These are phyloP conservation scores for Saxophila tyrrhenica DNA, from an alignment of 495 filamentous ascomycete genomes.

Conservation along the genomic window DNA sequence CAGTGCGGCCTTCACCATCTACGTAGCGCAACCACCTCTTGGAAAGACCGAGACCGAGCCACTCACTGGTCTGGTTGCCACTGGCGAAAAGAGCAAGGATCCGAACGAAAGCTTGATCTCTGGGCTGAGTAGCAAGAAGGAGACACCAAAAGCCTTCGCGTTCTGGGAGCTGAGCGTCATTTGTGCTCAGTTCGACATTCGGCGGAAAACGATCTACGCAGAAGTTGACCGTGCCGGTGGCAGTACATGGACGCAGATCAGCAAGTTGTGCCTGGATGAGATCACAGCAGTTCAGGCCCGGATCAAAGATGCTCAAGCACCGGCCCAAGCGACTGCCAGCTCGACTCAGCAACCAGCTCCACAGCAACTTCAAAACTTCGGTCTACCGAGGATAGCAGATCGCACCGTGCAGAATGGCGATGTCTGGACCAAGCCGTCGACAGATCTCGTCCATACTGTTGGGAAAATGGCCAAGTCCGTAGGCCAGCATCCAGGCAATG, in stretches of 20 bases:
- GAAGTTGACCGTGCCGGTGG: conserved; percentile 77
- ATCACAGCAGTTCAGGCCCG: conserved; percentile 55
- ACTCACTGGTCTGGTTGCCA: conserved; percentile 77
- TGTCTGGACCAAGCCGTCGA: conserved; percentile 28
- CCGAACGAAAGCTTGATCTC: conserved; percentile 82
- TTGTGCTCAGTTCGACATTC: conserved; percentile 54
- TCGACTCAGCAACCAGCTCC: conserved; percentile 33
- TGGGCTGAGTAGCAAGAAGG: conserved; percentile 66
- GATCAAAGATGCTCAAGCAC: conserved; percentile 46
- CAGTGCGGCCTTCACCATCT: conserved; percentile 64
- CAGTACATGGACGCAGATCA: conserved; percentile 71
- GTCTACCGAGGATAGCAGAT: conserved; percentile 10
- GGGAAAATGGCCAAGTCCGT: conserved; percentile 46
- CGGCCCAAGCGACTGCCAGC: conserved; percentile 25
- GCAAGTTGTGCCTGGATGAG: conserved; percentile 50
- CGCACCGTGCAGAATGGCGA: conserved; percentile 22
- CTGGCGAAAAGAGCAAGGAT: conserved; percentile 74
- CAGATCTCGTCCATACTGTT: conserved; percentile 34
- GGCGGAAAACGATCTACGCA: conserved; percentile 72
- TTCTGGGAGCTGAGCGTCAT: conserved; percentile 86
- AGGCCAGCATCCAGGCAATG: conserved; percentile 39
- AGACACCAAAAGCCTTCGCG: conserved; percentile 58
- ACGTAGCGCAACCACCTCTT: conserved; percentile 67
- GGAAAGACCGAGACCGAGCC: conserved; percentile 68
- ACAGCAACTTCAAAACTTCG: conserved; percentile 4